Evolutionary conservation across 2,329 filamentous ascomycete species (phyloP).

Genomic region (Sarocladiaceae sp.): DNA sequence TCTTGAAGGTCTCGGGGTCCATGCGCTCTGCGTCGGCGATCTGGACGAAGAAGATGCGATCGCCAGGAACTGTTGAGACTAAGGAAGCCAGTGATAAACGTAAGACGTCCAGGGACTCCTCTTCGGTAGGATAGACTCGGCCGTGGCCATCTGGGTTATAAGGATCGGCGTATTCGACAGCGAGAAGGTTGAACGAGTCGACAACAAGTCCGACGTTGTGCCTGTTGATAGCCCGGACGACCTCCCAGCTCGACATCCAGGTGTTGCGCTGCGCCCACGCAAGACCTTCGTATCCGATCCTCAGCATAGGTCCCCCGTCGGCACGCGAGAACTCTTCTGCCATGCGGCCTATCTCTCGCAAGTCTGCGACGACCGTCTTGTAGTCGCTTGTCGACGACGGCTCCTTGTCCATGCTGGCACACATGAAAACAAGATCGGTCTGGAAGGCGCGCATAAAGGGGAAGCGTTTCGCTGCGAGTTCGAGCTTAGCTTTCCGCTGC

Average conservation of each 20-base stretch:
- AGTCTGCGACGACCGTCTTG: conserved; percentile 6
- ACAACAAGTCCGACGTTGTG: conserved; percentile 10
- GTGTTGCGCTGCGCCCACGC: conserved; percentile 10
- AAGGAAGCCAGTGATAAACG: conserved; percentile 7
- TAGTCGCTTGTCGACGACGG: conserved; percentile 7
- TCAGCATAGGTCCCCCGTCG: conserved; percentile 9
- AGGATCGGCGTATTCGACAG: conserved; percentile 10
- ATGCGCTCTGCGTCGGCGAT: conserved; percentile 9
- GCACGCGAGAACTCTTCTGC: conserved; percentile 6
- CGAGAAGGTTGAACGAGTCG: conserved; percentile 10
- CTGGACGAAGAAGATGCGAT: conserved; percentile 11
- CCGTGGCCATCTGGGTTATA: conserved; percentile 10
- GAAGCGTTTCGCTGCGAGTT: conserved; percentile 6
- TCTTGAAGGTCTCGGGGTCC: conserved; percentile 7
- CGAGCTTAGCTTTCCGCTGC: conserved; percentile 1
- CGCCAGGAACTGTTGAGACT: conserved; percentile 9
- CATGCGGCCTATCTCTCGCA: conserved; percentile 8
- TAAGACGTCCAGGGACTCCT: conserved; percentile 6
- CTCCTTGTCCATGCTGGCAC: conserved; percentile 10
- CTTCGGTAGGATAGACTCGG: conserved; percentile 1
- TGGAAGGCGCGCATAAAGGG: conserved; percentile 10
- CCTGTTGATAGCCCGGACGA: conserved; percentile 7
- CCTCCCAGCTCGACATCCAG: conserved; percentile 10
- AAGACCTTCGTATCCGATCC: conserved; percentile 10
- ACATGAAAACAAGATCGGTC: conserved; percentile 11